Percentiles rank a stretch among this genome's conserved stretches.
Conservation (phyloP, 2,329 filamentous ascomycete species). For the Tolypocladium capitatum region DNA sequence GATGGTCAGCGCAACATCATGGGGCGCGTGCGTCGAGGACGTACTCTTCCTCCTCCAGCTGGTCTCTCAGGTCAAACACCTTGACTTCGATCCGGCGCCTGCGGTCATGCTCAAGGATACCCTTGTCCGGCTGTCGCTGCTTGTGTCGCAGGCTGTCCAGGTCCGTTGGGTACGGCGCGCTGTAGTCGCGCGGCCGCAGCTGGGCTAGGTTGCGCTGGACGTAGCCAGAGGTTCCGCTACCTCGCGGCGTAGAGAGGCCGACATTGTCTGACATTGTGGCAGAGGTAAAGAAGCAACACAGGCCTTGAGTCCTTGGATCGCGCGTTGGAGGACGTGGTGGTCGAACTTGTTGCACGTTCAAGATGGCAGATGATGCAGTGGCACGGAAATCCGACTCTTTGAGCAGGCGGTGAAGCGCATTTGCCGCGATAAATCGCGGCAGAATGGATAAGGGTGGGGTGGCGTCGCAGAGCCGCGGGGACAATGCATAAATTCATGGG, state of each 20-base stretch:
- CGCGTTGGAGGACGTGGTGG: not conserved
- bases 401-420: slow-evolving; percentile 10
- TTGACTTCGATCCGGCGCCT: slow-evolving; percentile 86
- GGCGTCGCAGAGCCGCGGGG: not conserved
- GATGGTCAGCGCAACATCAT: slow-evolving; percentile 2
- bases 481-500: too few species aligned
- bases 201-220: slow-evolving; percentile 92
- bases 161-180: slow-evolving; percentile 63
- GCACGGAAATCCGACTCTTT: not conserved
- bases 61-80: slow-evolving; percentile 79
- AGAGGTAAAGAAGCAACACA: not conserved
- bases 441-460: slow-evolving; percentile 14
- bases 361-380: not conserved
- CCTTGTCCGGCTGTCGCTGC: slow-evolving; percentile 75
- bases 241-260: slow-evolving; percentile 84
- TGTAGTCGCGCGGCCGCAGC: slow-evolving; percentile 69
- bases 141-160: slow-evolving; percentile 57
- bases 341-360: not conserved
- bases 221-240: slow-evolving; percentile 92
- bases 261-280: slow-evolving; percentile 83
- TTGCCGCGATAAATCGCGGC: slow-evolving; percentile 8
- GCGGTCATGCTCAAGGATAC: slow-evolving; percentile 87
- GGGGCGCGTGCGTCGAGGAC: slow-evolving; percentile 7
- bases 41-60: slow-evolving; percentile 80
- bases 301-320: not conserved